Evolutionary conservation across 176 grass and related monocot species (phyloP).

Genomic region (Oryza officinalis): DNA sequence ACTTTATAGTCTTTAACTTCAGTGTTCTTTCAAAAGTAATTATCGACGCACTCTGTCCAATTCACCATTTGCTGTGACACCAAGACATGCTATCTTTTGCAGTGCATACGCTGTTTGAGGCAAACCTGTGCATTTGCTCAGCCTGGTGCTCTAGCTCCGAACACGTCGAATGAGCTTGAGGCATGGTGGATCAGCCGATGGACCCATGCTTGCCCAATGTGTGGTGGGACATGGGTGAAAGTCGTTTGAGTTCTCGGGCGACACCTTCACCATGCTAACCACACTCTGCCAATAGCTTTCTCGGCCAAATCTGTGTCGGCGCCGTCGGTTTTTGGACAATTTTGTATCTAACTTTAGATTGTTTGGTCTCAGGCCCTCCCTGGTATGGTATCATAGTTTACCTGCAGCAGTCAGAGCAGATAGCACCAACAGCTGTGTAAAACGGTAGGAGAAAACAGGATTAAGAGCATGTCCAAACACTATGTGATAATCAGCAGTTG

Average conservation of each 20-base stretch:
- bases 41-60: neutral
- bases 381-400: constrained; percentile 9
- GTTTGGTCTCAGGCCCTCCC: neutral
- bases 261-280: neutral
- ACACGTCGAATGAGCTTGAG: constrained; percentile 66
- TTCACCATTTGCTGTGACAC: neutral
- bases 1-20: neutral
- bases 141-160: constrained; percentile 42
- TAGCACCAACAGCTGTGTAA: constrained; percentile 13
- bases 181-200: constrained; percentile 95
- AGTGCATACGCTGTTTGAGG: constrained; percentile 94
- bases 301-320: neutral
- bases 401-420: constrained; percentile 8
- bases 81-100: constrained; percentile 9
- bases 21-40: neutral
- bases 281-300: neutral
- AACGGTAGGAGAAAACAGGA: neutral
- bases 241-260: constrained; percentile 58
- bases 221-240: constrained; percentile 93
- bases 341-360: constrained; percentile 13
- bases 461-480: neutral
- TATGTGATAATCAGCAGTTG: neutral
- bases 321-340: neutral
- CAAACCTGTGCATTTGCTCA: constrained; percentile 91
- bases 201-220: constrained; percentile 90